phyloP scores from a whole-genome alignment of 148 eudicot species.

The Vaccinium darrowii region DNA sequence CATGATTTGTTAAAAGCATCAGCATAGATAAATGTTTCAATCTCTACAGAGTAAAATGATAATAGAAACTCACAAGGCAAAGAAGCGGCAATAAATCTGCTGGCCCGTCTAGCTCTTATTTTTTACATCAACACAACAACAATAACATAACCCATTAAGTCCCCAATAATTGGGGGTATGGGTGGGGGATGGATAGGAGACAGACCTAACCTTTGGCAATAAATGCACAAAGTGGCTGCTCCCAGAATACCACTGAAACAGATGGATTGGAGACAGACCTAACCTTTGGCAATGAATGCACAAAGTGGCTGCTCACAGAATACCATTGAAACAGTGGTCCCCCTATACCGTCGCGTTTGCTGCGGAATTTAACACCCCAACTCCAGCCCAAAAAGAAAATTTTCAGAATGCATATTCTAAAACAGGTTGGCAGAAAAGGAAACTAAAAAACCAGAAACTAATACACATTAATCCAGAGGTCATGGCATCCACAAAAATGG shows the following conservation, averaged over 20 bases:
- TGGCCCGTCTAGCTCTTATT: background rate
- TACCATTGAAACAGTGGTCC: too few relatives aligned
- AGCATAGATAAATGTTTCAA: background rate
- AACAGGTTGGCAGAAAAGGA: background rate
- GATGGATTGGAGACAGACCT: too few relatives aligned
- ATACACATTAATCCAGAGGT: background rate
- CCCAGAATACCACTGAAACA: too few relatives aligned
- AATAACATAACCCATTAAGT: too few relatives aligned
- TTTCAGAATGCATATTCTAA: background rate
- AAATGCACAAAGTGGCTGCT: too few relatives aligned
- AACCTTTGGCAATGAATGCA: too few relatives aligned
- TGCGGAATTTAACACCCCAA: background rate
- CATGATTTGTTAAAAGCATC: background rate
- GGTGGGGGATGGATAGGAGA: too few relatives aligned
- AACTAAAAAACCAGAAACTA: background rate
- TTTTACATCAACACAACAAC: too few relatives aligned
- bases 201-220: too few relatives aligned
- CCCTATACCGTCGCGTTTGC: too few relatives aligned
- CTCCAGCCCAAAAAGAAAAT: background rate
- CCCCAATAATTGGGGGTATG: too few relatives aligned
- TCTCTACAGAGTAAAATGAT: background rate
- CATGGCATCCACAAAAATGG: background rate
- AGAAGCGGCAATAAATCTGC: background rate
- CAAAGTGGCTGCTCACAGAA: too few relatives aligned
- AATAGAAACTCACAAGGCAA: background rate